Evolutionary conservation across 192 early-diverging fungal species (phyloP).

Genomic region (Pilobolus umbonatus): DNA sequence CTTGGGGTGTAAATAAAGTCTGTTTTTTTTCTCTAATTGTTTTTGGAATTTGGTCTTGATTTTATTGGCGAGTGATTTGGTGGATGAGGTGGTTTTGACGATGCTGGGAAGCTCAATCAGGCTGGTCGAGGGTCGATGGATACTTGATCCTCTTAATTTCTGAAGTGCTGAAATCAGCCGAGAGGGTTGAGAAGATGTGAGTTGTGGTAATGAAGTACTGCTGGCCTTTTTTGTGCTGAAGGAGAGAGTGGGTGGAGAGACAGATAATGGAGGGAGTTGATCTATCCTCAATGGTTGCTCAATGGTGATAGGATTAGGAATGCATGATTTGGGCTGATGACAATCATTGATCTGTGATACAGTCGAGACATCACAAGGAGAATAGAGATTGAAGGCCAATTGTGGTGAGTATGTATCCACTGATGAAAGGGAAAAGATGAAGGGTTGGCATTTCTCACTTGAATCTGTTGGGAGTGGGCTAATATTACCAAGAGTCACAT

Average conservation of each 20-base stretch:
- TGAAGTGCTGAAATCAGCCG: constrained; percentile 2
- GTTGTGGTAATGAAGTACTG: background rate
- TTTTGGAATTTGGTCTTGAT: constrained; percentile 11
- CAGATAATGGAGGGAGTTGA: background rate
- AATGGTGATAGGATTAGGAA: background rate
- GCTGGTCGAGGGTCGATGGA: background rate
- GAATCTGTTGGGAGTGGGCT: background rate
- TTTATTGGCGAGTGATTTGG: constrained; percentile 4
- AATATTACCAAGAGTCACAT: background rate
- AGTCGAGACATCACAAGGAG: background rate
- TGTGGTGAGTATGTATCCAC: background rate
- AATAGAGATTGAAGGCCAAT: background rate
- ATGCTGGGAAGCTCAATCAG: too few relatives aligned
- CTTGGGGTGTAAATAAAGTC: background rate
- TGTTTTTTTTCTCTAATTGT: background rate
- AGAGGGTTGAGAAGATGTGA: constrained; percentile 7
- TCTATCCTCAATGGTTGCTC: background rate
- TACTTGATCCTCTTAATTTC: background rate
- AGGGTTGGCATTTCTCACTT: background rate
- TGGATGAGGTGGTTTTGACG: background rate
- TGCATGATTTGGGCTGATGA: background rate
- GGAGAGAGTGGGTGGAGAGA: background rate
- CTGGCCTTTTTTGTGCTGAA: background rate
- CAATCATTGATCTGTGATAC: background rate
- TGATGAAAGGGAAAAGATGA: background rate